Conservation (phyloP, 345 rosid species). For the Eucalyptus virginea region DNA sequence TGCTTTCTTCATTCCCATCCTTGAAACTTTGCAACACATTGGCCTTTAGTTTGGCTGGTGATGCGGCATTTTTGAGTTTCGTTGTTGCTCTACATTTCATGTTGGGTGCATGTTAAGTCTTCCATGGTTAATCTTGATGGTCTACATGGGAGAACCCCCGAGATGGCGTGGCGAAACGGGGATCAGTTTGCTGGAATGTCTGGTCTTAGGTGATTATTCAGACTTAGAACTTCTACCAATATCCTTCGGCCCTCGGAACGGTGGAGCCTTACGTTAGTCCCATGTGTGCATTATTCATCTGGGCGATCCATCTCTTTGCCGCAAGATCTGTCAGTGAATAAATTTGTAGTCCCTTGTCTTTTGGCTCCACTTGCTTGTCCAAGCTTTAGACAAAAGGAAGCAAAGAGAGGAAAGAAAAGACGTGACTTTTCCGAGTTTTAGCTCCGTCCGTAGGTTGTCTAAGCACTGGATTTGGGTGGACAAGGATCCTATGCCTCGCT, state of each 20-base stretch:
- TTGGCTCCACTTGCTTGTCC: not conserved
- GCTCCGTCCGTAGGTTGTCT: not conserved
- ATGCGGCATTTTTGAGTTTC: not conserved
- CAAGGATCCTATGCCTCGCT: not conserved
- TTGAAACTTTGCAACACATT: not conserved
- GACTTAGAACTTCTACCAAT: not conserved
- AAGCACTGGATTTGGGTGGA: not conserved
- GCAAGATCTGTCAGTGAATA: not conserved
- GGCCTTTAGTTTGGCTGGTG: not conserved
- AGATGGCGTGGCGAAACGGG: fast-evolving
- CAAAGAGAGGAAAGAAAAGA: not conserved
- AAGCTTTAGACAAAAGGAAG: not conserved
- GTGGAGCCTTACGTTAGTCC: too few relatives aligned
- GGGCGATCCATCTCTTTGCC: not conserved
- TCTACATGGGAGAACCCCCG: not conserved
- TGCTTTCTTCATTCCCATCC: not conserved
- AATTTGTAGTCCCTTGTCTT: not conserved
- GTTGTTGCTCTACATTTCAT: not conserved
- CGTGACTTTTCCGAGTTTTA: not conserved
- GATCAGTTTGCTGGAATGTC: not conserved
- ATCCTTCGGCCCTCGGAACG: not conserved
- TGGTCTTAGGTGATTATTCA: not conserved
- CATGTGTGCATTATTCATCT: not conserved
- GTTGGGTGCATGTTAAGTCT: not conserved
- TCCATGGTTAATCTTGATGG: not conserved